Conservation (phyloP, 805 yeast genomes). For the Nakazawaea wickerhamii region DNA sequence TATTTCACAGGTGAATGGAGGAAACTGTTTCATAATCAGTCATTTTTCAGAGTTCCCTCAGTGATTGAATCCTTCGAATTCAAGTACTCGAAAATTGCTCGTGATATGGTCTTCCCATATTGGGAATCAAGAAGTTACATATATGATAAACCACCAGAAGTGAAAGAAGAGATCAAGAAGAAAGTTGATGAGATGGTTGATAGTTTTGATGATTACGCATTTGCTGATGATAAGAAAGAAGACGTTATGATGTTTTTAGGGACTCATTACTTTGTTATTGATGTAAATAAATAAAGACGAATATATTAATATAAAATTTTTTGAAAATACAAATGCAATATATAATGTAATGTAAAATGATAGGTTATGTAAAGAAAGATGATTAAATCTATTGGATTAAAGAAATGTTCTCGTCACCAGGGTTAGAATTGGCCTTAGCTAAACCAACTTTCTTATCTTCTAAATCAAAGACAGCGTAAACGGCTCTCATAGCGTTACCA, state of each 20-base stretch:
- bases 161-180: slow-evolving; percentile 28
- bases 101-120: slow-evolving; percentile 37
- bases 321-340: too few species aligned
- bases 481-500: slow-evolving; percentile 54
- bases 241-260: slow-evolving; percentile 13
- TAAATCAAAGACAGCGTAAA: slow-evolving; percentile 59
- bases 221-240: slow-evolving; percentile 14
- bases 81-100: slow-evolving; percentile 26
- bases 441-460: slow-evolving; percentile 49
- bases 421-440: slow-evolving; percentile 34
- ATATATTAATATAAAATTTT: not conserved
- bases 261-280: slow-evolving; percentile 9
- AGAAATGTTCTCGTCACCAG: slow-evolving; percentile 25
- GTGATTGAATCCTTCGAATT: slow-evolving; percentile 28
- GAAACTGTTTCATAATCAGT: slow-evolving; percentile 25
- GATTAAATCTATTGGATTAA: too few species aligned
- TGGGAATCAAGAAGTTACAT: slow-evolving; percentile 55
- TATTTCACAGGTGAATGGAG: slow-evolving; percentile 47
- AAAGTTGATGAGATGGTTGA: slow-evolving; percentile 27
- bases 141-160: slow-evolving; percentile 35
- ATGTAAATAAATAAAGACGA: slow-evolving; percentile 7
- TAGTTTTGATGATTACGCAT: slow-evolving; percentile 11
- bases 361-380: too few species aligned
- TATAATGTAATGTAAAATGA: too few species aligned
- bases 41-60: slow-evolving; percentile 28